These are phyloP conservation scores for Arxiozyma bovina DNA, from an alignment of 1,139 yeast genomes.

Conservation along the genomic window DNA sequence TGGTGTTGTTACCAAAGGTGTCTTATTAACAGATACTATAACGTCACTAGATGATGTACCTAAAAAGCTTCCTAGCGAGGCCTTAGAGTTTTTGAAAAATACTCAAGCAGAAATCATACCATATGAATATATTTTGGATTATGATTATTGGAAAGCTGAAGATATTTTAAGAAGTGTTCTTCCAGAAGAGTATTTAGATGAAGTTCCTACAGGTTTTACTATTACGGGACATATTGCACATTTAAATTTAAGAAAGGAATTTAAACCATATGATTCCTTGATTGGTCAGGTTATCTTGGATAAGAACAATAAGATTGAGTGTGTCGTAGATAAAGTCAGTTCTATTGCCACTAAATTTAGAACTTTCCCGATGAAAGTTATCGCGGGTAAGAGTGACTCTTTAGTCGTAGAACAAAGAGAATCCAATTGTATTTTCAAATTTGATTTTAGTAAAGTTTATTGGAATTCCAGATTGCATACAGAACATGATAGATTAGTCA, in stretches of 20 bases:
- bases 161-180: slow-evolving; percentile 69
- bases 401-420: slow-evolving; percentile 81
- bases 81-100: slow-evolving; percentile 41
- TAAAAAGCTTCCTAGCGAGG: slow-evolving; percentile 35
- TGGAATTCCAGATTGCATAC: slow-evolving; percentile 96
- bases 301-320: slow-evolving; percentile 66
- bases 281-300: slow-evolving; percentile 90
- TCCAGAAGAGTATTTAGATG: slow-evolving; percentile 62
- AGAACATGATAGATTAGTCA: slow-evolving; percentile 79
- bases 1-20: slow-evolving; percentile 42
- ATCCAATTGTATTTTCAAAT: slow-evolving; percentile 73
- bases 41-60: slow-evolving; percentile 35
- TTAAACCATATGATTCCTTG: slow-evolving; percentile 67
- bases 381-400: slow-evolving; percentile 60
- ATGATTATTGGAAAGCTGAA: slow-evolving; percentile 81
- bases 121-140: slow-evolving; percentile 51
- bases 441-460: slow-evolving; percentile 88
- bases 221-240: slow-evolving; percentile 96
- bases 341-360: slow-evolving; percentile 80
- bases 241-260: slow-evolving; percentile 74
- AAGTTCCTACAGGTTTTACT: slow-evolving; percentile 85
- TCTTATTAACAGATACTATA: slow-evolving; percentile 51
- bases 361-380: slow-evolving; percentile 86
- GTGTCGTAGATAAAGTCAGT: slow-evolving; percentile 92
- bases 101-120: slow-evolving; percentile 42